Base-by-base conservation (phyloP, 371 early-diverging fungal species). In the Apophysomyces trapeziformis region DNA sequence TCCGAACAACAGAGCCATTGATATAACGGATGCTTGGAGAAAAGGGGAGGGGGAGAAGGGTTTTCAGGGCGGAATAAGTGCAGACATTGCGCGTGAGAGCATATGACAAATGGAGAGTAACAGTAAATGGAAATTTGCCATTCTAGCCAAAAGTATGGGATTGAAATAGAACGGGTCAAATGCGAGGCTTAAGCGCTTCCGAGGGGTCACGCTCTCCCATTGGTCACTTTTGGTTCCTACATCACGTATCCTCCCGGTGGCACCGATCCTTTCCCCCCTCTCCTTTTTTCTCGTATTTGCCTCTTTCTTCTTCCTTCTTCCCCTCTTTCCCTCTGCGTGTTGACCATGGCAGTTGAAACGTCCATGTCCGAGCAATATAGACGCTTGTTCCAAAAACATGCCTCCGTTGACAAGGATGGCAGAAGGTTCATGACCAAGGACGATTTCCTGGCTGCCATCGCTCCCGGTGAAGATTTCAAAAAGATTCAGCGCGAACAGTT, bases 371-470 rank as follows among this genome's bases (percentile, higher is more conserved):
- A 85, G 41, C 76, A 79, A 36, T 85, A 87, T 64, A 81, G 85
- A 62, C 79, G 78, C 59, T 63, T 88, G 50, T 93, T 92, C 63
- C 79, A 86, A 62, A 79, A 76, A 61, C 78, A 88, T 68, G 92
- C 94, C 21, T 80, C 87, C 36, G 70, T 87, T 35, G 78, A 79
- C 61, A 73, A 79, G 67, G 87, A 87, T 5, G 87, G 84, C 36
- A 79, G 84, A 58, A 82, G 79, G 63, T 87, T 67, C 76, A 89
- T 94, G 90, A 86, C 79, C 43, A 74, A 78, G 61, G 88, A 87
- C 26, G 92, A 90, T 70, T 93, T 93, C 73, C 72, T 87, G 66
- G 70, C 76, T 38, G 91, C 92, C 11, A 82, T 92, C 43, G 84
- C 88, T 7, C 92, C 91, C 21, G 82, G 75, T 7, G 88, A 87